These are phyloP conservation scores for Protomyces gravidus DNA, from an alignment of 1,139 yeast genomes.

Conservation along the genomic window DNA sequence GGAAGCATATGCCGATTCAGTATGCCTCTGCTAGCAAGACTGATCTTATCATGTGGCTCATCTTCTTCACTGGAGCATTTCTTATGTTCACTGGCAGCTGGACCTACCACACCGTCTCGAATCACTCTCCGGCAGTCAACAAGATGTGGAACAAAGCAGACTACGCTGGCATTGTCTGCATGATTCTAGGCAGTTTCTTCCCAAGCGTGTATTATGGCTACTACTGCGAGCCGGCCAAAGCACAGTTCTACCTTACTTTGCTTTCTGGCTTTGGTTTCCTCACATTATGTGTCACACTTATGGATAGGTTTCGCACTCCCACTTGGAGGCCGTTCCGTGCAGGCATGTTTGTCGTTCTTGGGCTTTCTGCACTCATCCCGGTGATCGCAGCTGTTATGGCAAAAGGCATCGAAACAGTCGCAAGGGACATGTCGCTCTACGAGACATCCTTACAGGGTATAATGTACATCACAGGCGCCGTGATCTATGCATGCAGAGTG, in stretches of 20 bases:
- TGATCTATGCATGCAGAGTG: conserved; percentile 66
- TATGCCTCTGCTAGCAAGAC: conserved; percentile 34
- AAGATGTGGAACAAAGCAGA: conserved; percentile 74
- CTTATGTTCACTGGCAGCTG: conserved; percentile 70
- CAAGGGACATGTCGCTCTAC: conserved; percentile 51
- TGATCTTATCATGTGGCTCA: conserved; percentile 47
- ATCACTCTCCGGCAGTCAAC: conserved; percentile 63
- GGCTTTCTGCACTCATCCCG: conserved; percentile 74
- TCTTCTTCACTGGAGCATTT: conserved; percentile 52
- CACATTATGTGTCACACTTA: conserved; percentile 63
- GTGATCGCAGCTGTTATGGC: conserved; percentile 49
- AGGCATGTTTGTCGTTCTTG: conserved; percentile 71
- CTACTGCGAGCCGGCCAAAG: conserved; percentile 48
- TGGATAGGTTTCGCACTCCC: conserved; percentile 61
- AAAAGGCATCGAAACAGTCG: conserved; percentile 49
- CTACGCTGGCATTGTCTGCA: conserved; percentile 75
- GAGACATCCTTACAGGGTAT: conserved; percentile 69
- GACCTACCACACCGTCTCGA: conserved; percentile 67
- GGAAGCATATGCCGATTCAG: background rate
- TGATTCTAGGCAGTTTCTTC: conserved; percentile 70
- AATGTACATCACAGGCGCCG: conserved; percentile 74
- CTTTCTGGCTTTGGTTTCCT: conserved; percentile 55
- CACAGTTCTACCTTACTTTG: conserved; percentile 47
- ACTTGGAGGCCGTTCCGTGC: conserved; percentile 76
- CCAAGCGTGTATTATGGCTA: conserved; percentile 68